A percentile compares a stretch with the other conserved stretches of the same genome.
phyloP scores from a whole-genome alignment of 106 monocot species.

The Agapanthus africanus region DNA sequence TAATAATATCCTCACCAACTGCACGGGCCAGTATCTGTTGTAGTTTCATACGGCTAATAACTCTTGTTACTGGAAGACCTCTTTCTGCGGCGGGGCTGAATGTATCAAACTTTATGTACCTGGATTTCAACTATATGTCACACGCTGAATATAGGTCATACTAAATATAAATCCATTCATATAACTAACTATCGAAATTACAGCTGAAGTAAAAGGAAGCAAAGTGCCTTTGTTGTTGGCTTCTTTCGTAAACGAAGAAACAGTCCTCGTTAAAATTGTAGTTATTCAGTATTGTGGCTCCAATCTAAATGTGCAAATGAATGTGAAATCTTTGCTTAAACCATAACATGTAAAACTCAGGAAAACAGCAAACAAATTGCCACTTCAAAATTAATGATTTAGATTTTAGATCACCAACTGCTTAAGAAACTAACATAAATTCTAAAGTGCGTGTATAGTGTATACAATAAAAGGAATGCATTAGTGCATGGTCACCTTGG shows the following conservation, averaged over 20 bases:
- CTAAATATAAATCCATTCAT: neutral
- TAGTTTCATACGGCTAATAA: constrained; percentile 92
- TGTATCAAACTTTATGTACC: constrained; percentile 98
- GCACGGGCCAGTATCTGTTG: constrained; percentile 81
- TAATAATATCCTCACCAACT: constrained; percentile 70
- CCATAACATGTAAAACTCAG: neutral
- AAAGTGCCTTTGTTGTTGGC: too few species aligned
- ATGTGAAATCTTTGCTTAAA: neutral
- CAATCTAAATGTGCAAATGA: neutral
- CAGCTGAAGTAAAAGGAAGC: neutral
- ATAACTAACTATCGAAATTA: neutral
- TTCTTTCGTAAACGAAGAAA: too few species aligned
- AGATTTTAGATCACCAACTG: neutral
- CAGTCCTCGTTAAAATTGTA: neutral
- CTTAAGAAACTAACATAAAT: neutral
- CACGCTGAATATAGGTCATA: neutral
- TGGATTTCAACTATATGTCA: constrained; percentile 23
- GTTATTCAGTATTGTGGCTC: neutral
- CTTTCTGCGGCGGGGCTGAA: constrained; percentile 90
- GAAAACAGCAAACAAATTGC: neutral
- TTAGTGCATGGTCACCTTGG: neutral
- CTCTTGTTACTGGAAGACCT: constrained; percentile 94
- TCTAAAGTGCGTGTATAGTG: neutral
- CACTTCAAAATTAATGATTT: neutral
- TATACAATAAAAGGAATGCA: neutral